phyloP scores from a whole-genome alignment of 257 asterid species.

The Haberlea rhodopensis region DNA sequence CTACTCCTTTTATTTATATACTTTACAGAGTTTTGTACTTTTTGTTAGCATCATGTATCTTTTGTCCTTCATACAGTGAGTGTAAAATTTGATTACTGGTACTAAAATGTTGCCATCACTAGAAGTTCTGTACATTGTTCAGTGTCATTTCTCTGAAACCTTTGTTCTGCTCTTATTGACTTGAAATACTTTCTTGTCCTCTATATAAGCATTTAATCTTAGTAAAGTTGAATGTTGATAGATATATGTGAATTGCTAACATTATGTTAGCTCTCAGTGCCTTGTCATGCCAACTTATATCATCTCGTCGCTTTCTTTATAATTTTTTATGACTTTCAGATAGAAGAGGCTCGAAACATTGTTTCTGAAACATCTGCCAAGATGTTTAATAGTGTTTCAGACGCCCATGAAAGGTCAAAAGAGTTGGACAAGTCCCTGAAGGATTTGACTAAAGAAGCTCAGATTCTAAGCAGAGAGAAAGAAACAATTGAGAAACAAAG shows the following conservation, averaged over 20 bases:
- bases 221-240: slow-evolving; percentile 8
- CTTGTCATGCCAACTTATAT: slow-evolving; percentile 16
- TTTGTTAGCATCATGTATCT: too few species aligned
- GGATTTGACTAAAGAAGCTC: slow-evolving; percentile 77
- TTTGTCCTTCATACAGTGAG: too few species aligned
- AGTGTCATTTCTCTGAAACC: too few species aligned
- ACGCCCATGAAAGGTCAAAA: slow-evolving; percentile 82
- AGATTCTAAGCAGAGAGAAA: slow-evolving; percentile 77
- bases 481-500: slow-evolving; percentile 83
- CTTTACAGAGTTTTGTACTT: too few species aligned
- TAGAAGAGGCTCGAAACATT: slow-evolving; percentile 70
- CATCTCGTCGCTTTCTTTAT: slow-evolving; percentile 18
- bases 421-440: slow-evolving; percentile 70
- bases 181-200: slow-evolving; percentile 6
- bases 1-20: too few species aligned
- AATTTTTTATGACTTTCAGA: slow-evolving; percentile 46
- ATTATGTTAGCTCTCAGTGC: slow-evolving; percentile 11
- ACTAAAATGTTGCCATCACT: too few species aligned
- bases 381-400: slow-evolving; percentile 67
- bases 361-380: slow-evolving; percentile 63
- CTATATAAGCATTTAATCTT: slow-evolving; percentile 21
- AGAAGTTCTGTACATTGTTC: too few species aligned
- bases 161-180: neutral
- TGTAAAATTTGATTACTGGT: too few species aligned
- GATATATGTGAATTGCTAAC: neutral